Evolutionary conservation across 1,139 yeast genomes (phyloP).

Genomic region (Zhuliangozyma blackwelliae): DNA sequence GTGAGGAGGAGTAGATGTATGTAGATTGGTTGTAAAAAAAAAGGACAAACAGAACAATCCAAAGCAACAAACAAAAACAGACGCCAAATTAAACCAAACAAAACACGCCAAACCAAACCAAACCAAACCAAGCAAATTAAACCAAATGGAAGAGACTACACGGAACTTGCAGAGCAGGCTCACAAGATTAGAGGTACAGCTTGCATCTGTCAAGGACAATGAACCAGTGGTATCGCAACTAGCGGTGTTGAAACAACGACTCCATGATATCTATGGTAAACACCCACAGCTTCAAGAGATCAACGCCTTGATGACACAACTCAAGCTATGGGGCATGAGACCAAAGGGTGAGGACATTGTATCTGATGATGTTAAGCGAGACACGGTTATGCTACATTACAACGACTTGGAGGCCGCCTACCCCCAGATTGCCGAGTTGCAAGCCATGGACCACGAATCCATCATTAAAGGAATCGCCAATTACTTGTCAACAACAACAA

Average conservation of each 20-base stretch:
- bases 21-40: neutral
- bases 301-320: conserved; percentile 17
- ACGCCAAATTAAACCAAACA: neutral
- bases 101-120: neutral
- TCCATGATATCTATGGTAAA: conserved; percentile 14
- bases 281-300: conserved; percentile 20
- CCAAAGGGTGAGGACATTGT: conserved; percentile 1
- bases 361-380: conserved; percentile 14
- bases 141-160: conserved; percentile 6
- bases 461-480: conserved; percentile 17
- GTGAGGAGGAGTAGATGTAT: conserved; percentile 33
- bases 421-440: conserved; percentile 18
- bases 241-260: conserved; percentile 3
- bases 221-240: conserved; percentile 5
- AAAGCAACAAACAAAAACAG: neutral
- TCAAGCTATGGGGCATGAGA: conserved; percentile 13
- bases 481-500: conserved; percentile 1
- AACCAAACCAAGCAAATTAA: neutral
- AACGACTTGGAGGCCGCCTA: conserved; percentile 13
- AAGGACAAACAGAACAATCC: too few relatives aligned
- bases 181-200: neutral
- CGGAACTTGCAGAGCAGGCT: conserved; percentile 4
- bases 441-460: conserved; percentile 17
- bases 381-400: conserved; percentile 18
- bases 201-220: conserved; percentile 1